Base-by-base conservation (phyloP, 1,284 basidiomycete species). In the Melampsora larici-populina region DNA sequence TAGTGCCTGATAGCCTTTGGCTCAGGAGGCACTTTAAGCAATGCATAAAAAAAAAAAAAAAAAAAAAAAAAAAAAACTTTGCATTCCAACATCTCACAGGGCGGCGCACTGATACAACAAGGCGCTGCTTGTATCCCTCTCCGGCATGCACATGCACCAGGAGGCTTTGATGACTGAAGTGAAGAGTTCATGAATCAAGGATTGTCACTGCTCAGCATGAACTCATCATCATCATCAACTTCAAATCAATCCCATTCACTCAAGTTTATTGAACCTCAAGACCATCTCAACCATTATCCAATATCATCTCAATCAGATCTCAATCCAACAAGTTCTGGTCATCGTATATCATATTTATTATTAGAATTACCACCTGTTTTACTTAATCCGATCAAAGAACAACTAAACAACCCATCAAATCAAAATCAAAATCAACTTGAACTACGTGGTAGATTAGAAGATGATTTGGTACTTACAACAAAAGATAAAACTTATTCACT, bases 381-480 rank as follows among this genome's bases (percentile, higher is more conserved):
- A 51, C 66, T 76, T 1, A 66, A 76, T 13, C 74, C 65, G 33
- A 55, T 76, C n/a, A 68, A 24, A 40, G 60, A 76, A 46, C 51
- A 40, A 26, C 40, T 76, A 18, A 58, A 51, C 9, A 24, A 66
- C 24, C 55, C 55, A 24, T 31, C 43, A 17, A 33, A 26, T 26
- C 26, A 65, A 43, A n/a, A 24, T 58, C 55, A 58, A 58, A 58
- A 58, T 58, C n/a, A n/a, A 36, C 33, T 64, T 7, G 75, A 78
- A n/a, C 62, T 78, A 31, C 68, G 75, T 62, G 75, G 75, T 26
- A 70, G 68, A 40, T 40, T 69, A 9, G 68, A 70, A 4, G 75
- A 78, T 24, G 75, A 78, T 21, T 51, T 65, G 21, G 75, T 78
- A 15, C 75, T 78, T 3, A 78, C 75, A 21, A 70, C 68, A 18